Evolutionary conservation across 164 flowering plant species (phyloP), one percentile per base, ranked within the genome.

Genomic region (Vitis amurensis): DNA sequence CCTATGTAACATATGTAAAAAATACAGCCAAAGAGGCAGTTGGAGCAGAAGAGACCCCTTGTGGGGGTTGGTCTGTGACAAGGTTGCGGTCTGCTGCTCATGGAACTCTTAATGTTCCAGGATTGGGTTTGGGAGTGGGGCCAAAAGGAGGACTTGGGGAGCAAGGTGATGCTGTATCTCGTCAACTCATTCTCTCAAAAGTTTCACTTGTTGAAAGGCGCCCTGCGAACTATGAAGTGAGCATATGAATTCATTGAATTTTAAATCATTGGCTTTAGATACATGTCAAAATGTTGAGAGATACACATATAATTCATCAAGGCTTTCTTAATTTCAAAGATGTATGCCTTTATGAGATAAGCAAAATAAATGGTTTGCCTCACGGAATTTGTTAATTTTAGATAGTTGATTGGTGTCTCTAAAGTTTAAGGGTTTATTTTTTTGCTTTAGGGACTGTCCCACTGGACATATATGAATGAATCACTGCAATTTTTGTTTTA

Each of bases 111-210:
- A 82, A 90, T 81, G 77, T 85, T 77, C 76, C 89, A 9, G 93
- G 97, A 67, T 77, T 91, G 75, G 84, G 84, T 79, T 83, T 95
- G 73, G 87, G 83, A 59, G 71, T 91, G 78, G 98, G 98, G 67
- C 97, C 97, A 50, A 95, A 87, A 82, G 97, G 99, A 55, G 99
- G 97, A 68, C 92, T 93, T 80, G 99, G 99, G 50, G 97, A 91
- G 58, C 83, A 82, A 76, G 99, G 99, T 64, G 99, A 93, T 80
- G 83, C 94, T 77, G 92, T 93, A 55, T 85, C 90, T 64, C 93
- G 98, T 67, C 97, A 90, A 64, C 94, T 95, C 23, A 90, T 95
- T 79, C 91, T 95, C 67, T 90, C 99, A 52, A 95, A 86, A 79
- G 84, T 68, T 69, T 91, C 99, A 66, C 87, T 95, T 78, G 91